These are phyloP conservation scores for Trypanosomatidae sp. DNA, from an alignment of 208 protist species.

Conservation along the genomic window DNA sequence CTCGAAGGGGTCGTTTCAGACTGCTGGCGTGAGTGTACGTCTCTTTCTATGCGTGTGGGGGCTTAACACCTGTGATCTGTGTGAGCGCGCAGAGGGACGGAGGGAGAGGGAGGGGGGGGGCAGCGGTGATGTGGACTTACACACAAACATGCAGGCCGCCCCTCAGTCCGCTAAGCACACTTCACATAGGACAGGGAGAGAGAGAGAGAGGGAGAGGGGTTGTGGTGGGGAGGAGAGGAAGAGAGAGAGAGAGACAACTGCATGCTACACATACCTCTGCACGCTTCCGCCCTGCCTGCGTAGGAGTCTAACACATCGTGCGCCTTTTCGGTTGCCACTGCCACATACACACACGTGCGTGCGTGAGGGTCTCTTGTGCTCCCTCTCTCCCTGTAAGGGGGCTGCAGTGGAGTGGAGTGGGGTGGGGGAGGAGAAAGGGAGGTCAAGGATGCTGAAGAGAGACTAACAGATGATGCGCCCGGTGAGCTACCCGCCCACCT, in stretches of 20 bases:
- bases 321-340: too few species aligned
- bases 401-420: not conserved
- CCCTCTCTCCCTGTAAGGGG: not conserved
- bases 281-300: too few species aligned
- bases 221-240: not conserved
- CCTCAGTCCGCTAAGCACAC: not conserved
- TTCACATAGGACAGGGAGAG: not conserved
- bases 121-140: conserved; percentile 1
- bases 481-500: not conserved
- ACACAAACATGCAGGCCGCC: not conserved
- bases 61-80: not conserved
- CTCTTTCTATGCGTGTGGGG: not conserved
- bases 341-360: too few species aligned
- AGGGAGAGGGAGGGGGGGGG: conserved; percentile 3
- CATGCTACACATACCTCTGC: not conserved
- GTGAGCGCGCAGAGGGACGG: not conserved
- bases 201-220: not conserved
- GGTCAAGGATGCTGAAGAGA: not conserved
- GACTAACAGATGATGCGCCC: not conserved
- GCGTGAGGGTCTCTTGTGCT: not conserved
- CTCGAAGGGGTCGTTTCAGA: not conserved
- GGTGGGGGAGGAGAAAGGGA: not conserved
- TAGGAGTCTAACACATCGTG: too few species aligned
- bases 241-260: not conserved
- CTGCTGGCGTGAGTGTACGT: not conserved